phyloP scores from a whole-genome alignment of 1,284 basidiomycete species.

The Golubevia sp. region DNA sequence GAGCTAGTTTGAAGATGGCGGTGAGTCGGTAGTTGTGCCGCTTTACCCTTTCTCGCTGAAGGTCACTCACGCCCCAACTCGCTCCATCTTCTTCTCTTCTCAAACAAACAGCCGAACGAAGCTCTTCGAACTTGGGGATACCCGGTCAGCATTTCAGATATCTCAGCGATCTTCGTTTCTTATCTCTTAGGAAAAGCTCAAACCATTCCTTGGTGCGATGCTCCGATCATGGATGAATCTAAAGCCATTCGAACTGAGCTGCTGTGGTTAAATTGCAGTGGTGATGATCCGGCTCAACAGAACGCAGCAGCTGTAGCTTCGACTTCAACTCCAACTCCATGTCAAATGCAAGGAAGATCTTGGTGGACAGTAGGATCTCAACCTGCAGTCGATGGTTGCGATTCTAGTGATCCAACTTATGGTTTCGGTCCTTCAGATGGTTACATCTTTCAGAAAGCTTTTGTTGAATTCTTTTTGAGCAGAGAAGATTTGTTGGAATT shows the following conservation, averaged over 20 bases:
- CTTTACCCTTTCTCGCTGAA: background rate
- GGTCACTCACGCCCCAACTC: constrained; percentile 11
- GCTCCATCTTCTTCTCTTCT: constrained; percentile 32
- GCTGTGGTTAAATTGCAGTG: constrained; percentile 69
- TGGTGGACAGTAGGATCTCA: constrained; percentile 98
- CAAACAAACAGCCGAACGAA: constrained; percentile 70
- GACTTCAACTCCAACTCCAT: background rate
- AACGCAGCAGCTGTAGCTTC: background rate
- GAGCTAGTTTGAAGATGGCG: constrained; percentile 55
- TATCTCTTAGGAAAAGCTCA: constrained; percentile 73
- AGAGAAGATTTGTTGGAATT: constrained; percentile 72
- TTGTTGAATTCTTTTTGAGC: constrained; percentile 90
- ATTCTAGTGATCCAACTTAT: constrained; percentile 67
- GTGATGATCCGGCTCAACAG: constrained; percentile 3
- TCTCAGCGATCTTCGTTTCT: constrained; percentile 78
- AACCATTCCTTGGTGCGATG: constrained; percentile 87
- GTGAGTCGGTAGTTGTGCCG: constrained; percentile 12
- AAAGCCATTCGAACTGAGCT: constrained; percentile 78
- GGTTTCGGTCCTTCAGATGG: constrained; percentile 92
- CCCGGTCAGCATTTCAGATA: constrained; percentile 73
- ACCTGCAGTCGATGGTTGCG: constrained; percentile 66
- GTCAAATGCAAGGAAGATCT: constrained; percentile 12
- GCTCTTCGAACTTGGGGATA: constrained; percentile 79
- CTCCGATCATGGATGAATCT: constrained; percentile 83
- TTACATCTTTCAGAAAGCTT: constrained; percentile 95